These are phyloP conservation scores for Diaporthe caulivora DNA, from an alignment of 2,329 filamentous ascomycete species.

Conservation along the genomic window DNA sequence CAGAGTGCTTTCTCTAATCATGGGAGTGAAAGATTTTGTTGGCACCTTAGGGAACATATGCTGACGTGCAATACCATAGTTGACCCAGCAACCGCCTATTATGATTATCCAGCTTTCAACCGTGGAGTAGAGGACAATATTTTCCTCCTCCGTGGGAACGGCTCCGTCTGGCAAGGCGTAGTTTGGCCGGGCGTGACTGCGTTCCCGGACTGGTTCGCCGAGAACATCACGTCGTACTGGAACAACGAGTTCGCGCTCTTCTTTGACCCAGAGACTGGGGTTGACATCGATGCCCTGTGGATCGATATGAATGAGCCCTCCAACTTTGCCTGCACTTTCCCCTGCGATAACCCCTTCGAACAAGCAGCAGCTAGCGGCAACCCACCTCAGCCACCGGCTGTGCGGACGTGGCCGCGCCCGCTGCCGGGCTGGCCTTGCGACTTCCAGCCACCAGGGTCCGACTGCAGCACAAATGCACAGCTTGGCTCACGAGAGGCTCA, in stretches of 20 bases:
- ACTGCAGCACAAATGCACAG: conserved; percentile 48
- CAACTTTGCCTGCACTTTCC: conserved; percentile 63
- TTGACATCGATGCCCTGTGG: conserved; percentile 84
- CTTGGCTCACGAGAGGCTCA: background rate
- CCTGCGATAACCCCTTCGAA: conserved; percentile 63
- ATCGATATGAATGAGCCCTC: conserved; percentile 76
- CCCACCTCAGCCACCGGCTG: conserved; percentile 72
- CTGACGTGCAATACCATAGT: conserved; percentile 82
- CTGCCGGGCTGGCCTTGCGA: conserved; percentile 77
- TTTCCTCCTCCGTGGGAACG: conserved; percentile 66
- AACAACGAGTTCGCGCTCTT: conserved; percentile 74
- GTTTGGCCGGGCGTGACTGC: conserved; percentile 83
- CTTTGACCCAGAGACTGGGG: conserved; percentile 72
- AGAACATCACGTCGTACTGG: conserved; percentile 76
- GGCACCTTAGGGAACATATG: conserved; percentile 68
- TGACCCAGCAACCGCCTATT: conserved; percentile 73
- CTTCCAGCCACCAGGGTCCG: conserved; percentile 70
- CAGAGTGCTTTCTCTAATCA: background rate
- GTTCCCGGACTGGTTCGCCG: conserved; percentile 83
- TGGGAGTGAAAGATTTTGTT: background rate
- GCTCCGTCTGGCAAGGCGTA: conserved; percentile 69
- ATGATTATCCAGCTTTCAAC: conserved; percentile 58
- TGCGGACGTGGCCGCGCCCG: conserved; percentile 72
- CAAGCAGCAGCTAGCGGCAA: conserved; percentile 52
- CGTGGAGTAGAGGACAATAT: conserved; percentile 57